A percentile compares a stretch with the other conserved stretches of the same genome.
Conservation (phyloP, 2,329 filamentous ascomycete species). For the Drechslera avenae region DNA sequence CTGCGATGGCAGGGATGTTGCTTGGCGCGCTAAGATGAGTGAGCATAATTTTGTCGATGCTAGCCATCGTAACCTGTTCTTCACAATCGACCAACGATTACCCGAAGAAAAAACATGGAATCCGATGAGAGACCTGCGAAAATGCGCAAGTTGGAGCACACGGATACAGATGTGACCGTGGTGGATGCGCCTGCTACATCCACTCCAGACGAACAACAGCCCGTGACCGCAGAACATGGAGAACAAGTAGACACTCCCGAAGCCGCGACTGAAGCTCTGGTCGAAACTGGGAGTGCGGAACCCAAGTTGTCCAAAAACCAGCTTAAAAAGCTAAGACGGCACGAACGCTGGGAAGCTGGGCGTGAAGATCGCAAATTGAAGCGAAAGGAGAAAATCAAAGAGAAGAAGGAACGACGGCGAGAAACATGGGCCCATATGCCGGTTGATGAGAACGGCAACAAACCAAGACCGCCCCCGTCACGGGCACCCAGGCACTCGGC, state of each 20-base stretch:
- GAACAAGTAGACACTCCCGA: conserved; percentile 11
- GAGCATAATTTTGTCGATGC: conserved; percentile 36
- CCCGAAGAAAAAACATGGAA: conserved; percentile 57
- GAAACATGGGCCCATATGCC: conserved; percentile 51
- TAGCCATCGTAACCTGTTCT: conserved; percentile 13
- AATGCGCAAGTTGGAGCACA: conserved; percentile 58
- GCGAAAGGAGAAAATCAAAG: conserved; percentile 61
- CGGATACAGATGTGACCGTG: conserved; percentile 10
- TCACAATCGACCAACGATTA: background rate
- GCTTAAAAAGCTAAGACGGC: conserved; percentile 75
- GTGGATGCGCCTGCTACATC: conserved; percentile 17
- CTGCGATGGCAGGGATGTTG: conserved; percentile 26
- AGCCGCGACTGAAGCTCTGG: conserved; percentile 3
- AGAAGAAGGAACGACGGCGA: conserved; percentile 59
- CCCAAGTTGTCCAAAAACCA: conserved; percentile 78
- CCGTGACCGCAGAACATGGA: conserved; percentile 17
- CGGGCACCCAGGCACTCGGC: conserved; percentile 27
- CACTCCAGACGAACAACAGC: conserved; percentile 15
- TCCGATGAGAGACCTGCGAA: conserved; percentile 62
- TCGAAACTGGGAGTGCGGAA: conserved; percentile 11
- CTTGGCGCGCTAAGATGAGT: conserved; percentile 36
- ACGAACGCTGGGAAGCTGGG: conserved; percentile 76
- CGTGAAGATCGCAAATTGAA: conserved; percentile 63
- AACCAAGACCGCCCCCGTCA: conserved; percentile 22
- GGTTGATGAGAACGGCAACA: conserved; percentile 27